A percentile compares a stretch with the other conserved stretches of the same genome.
phyloP scores from a whole-genome alignment of 2,329 filamentous ascomycete genomes.

The Ophiosphaerella korrae region DNA sequence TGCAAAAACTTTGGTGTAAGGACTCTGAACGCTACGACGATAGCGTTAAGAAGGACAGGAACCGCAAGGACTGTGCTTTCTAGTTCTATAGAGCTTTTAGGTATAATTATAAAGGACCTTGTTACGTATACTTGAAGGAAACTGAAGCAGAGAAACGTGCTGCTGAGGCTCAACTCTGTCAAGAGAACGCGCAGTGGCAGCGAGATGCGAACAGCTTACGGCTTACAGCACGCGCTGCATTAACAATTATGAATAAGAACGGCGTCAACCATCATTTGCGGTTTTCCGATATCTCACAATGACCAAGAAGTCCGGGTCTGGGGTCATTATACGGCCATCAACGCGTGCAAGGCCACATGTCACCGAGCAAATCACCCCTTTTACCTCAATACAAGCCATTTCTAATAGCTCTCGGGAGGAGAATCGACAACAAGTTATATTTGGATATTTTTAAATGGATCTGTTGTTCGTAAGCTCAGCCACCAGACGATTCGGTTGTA shows the following conservation, averaged over 20 bases:
- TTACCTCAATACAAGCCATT: too few relatives aligned
- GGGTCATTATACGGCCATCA: too few relatives aligned
- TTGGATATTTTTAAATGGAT: too few relatives aligned
- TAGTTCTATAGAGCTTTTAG: constrained; percentile 3
- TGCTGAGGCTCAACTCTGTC: background rate
- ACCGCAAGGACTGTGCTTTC: background rate
- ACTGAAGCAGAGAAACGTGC: constrained; percentile 1
- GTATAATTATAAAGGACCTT: constrained; percentile 4
- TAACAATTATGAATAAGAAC: background rate
- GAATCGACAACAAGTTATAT: too few relatives aligned
- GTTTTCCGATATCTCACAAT: too few relatives aligned
- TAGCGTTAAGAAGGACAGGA: background rate
- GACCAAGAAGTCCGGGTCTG: too few relatives aligned
- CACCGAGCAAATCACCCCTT: too few relatives aligned
- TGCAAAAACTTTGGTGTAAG: constrained; percentile 1
- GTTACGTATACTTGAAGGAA: background rate
- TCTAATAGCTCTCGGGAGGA: too few relatives aligned
- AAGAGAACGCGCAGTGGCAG: background rate
- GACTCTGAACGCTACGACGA: background rate
- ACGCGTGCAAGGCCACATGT: too few relatives aligned
- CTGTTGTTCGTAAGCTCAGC: too few relatives aligned
- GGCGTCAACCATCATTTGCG: background rate
- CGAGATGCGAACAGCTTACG: background rate
- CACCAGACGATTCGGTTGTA: too few relatives aligned
- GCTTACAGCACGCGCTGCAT: background rate